These are phyloP conservation scores for Aspergillus affinis DNA, from an alignment of 495 filamentous ascomycete species.

Conservation along the genomic window DNA sequence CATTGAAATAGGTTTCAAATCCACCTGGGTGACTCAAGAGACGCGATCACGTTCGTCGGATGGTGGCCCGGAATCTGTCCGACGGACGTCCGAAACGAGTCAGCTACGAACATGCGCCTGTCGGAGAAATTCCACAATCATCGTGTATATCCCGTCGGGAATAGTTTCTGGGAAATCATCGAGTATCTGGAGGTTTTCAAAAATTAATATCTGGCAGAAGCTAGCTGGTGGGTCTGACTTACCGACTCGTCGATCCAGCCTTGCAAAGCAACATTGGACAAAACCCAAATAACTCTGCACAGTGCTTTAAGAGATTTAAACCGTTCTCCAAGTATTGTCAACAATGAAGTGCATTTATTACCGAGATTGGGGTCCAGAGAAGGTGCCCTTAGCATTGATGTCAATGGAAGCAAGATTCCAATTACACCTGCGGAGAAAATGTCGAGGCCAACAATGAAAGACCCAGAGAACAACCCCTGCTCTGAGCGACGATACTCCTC, in stretches of 20 bases:
- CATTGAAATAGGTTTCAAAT: too few relatives aligned
- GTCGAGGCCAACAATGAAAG: conserved; percentile 24
- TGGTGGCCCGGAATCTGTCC: too few relatives aligned
- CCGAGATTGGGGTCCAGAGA: not conserved
- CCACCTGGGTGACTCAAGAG: too few relatives aligned
- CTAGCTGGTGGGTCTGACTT: not conserved
- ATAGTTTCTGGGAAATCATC: not conserved
- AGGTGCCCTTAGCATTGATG: not conserved
- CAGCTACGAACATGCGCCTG: too few relatives aligned
- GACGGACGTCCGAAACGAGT: too few relatives aligned
- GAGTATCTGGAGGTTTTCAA: not conserved
- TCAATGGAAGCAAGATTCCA: conserved; percentile 10
- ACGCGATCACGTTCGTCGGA: too few relatives aligned
- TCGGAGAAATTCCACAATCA: too few relatives aligned
- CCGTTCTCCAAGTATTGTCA: not conserved
- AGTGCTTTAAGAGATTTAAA: not conserved
- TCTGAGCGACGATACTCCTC: conserved; percentile 21
- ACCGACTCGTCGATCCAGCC: not conserved
- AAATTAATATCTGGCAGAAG: not conserved
- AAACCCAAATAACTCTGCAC: not conserved
- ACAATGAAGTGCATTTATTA: not conserved
- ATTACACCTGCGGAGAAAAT: conserved; percentile 25
- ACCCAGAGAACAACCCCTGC: conserved; percentile 18
- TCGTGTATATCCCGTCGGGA: too few relatives aligned
- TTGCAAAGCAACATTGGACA: not conserved